Evolutionary conservation across 305 asterid genomes (phyloP), one percentile per base, ranked within the genome.

Genomic region (Ajuga reptans): DNA sequence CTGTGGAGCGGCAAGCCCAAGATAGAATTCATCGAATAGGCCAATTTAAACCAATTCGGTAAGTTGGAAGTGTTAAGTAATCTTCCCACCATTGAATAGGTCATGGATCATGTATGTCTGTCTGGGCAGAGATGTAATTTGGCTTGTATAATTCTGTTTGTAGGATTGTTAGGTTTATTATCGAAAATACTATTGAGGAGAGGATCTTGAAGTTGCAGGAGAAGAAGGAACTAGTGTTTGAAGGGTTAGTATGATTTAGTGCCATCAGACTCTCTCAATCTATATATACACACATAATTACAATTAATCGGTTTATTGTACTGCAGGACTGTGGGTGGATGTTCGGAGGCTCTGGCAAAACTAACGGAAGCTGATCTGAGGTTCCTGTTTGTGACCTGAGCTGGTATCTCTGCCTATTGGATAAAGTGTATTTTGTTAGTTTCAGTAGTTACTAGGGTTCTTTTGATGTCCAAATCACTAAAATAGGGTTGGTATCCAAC

Each of bases 11-110:
- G 71, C 98, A 92, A 81, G 98, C 98, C 34, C 98, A 92, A 79
- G 98, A 92, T 75, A 83, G 98, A 79, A 92, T 92, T 51, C 96
- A 92, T 69, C 84, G 98, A 52, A 92, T 92, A 50, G 98, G 98
- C 65, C 98, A 89, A 74, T 86, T 75, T 65, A 92, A 92, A 77
- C 98, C 98, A 74, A 92, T 92, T 71, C 64, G 89, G 98, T 88
- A 56, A 37, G 62, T 55, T n/a, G 9, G 42, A 55, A 8, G 42
- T 24, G 81, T 65, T 47, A 10, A 56, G 39, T 45, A 37, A 34
- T 69, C 62, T 41, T 10, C 37, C 37, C 39, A 39, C 61, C 51
- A 6, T 62, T 54, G 17, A 71, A 55, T 57, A 34, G 33, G 29
- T 65, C 41, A 18, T 34, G 4, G 6, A 43, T 50, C 4, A 39